phyloP scores from a whole-genome alignment of 208 protist species.

The Acanthamoeba sp. region DNA sequence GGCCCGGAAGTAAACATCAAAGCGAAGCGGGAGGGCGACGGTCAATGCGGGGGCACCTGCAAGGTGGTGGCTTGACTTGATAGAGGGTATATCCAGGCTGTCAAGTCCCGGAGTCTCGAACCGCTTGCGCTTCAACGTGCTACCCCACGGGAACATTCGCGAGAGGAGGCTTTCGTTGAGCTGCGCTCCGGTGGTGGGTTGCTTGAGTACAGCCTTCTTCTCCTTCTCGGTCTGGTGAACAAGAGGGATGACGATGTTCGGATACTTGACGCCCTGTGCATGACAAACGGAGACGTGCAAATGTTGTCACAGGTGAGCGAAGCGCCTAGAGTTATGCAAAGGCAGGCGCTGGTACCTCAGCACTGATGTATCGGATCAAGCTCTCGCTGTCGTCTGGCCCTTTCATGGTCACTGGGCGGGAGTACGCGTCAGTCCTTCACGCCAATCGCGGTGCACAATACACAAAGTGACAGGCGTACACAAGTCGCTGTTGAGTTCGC shows the following conservation, averaged over 20 bases:
- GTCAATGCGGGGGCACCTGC: too few relatives aligned
- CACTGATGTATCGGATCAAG: constrained; percentile 18
- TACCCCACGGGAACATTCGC: background rate
- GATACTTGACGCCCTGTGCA: constrained; percentile 40
- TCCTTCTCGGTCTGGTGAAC: background rate
- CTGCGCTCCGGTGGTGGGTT: background rate
- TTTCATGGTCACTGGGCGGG: constrained; percentile 11
- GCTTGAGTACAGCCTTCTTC: constrained; percentile 4
- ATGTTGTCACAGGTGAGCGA: too few relatives aligned
- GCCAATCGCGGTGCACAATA: too few relatives aligned
- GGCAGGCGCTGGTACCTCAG: background rate
- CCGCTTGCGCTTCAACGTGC: constrained; percentile 1
- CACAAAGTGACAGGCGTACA: too few relatives aligned
- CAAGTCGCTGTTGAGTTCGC: constrained; percentile 69
- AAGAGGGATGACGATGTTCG: constrained; percentile 36
- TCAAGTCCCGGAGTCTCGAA: background rate
- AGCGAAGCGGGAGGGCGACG: too few relatives aligned
- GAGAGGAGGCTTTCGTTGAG: background rate
- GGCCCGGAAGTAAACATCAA: too few relatives aligned
- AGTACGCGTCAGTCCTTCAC: background rate
- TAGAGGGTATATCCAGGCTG: background rate
- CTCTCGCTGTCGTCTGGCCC: constrained; percentile 15
- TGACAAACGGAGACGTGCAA: background rate
- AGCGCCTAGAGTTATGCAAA: too few relatives aligned
- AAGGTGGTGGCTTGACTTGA: background rate